Base-by-base conservation (phyloP, 2,329 filamentous ascomycete genomes). In the Macrophomina pseudophaseolina region DNA sequence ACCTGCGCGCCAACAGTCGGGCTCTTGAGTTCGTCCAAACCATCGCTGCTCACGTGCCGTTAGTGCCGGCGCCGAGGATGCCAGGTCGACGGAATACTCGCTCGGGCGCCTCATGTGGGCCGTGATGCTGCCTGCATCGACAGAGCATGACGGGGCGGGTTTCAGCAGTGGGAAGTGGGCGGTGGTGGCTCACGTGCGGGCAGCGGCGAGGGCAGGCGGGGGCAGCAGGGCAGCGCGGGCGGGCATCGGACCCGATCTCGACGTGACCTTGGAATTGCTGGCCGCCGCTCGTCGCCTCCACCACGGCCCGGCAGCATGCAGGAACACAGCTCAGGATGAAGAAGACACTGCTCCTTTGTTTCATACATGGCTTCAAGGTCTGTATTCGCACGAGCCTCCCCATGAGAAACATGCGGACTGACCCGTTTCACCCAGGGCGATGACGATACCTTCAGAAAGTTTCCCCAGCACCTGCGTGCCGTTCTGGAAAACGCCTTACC, bases 351-450 rank as follows among this genome's bases (percentile, higher is more conserved):
- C 80, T 96, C 46, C 81, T 96, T 68, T 91, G 91, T 75, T 95
- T 95, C 78, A 92, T 95, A 68, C 92, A 96, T 79, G 92, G 92
- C 76, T 96, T 96, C 86, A 93, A 95, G 85, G 87, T 88, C 74
- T 49, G 72, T 66, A 23, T 7, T 38, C 44, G 56, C 64, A 62
- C 58, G n/a, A 46, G 23, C 38, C 48, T 23, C 23, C 12, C 2
- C 12, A 9, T 40, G 14, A 38, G 35, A 33, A 49, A 49, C 42
- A 38, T 11, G 11, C 4, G 5, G 35, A 66, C 67, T 68, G 64
- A 68, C 60, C 64, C n/a, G 49, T 60, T 32, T 18, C 48, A 35
- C 64, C 14, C 70, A 91, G 89, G 92, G 92, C 73, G 89, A 86
- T 77, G 91, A 94, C 72, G 83, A 90, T 75, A 95, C 92, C 66